These are phyloP conservation scores for Pythium sukuiense DNA, from an alignment of 352 stramenopile species.

Conservation along the genomic window DNA sequence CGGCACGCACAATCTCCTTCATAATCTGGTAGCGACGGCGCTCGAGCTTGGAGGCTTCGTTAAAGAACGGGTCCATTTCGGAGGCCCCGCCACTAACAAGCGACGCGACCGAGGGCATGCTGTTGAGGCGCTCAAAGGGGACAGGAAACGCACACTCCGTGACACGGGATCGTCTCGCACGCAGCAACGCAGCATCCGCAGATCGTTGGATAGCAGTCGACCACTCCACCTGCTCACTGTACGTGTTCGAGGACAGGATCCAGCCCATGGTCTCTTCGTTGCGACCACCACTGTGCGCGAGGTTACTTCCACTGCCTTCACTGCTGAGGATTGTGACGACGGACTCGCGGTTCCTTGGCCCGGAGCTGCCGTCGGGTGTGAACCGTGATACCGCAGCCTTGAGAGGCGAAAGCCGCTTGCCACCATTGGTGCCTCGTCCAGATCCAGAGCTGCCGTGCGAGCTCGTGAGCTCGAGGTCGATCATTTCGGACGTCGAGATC, in stretches of 20 bases:
- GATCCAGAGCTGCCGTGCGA: neutral
- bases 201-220: constrained; percentile 64
- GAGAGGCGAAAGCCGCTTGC: constrained; percentile 59
- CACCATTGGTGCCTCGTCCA: constrained; percentile 5
- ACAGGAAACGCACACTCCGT: constrained; percentile 49
- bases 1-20: constrained; percentile 81
- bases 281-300: constrained; percentile 6
- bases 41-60: constrained; percentile 61
- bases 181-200: constrained; percentile 65
- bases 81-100: neutral
- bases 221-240: constrained; percentile 70
- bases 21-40: constrained; percentile 71
- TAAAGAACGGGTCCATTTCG: constrained; percentile 31
- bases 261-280: constrained; percentile 46
- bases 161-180: constrained; percentile 55
- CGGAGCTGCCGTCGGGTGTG: constrained; percentile 4
- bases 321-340: constrained; percentile 28
- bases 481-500: constrained; percentile 55
- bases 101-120: constrained; percentile 19
- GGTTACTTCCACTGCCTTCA: constrained; percentile 27
- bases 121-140: constrained; percentile 44
- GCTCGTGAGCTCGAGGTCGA: constrained; percentile 15
- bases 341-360: constrained; percentile 18
- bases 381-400: constrained; percentile 59
- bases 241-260: constrained; percentile 64